Conservation (phyloP, 257 asterid species). For the Nicotiana tabacum region DNA sequence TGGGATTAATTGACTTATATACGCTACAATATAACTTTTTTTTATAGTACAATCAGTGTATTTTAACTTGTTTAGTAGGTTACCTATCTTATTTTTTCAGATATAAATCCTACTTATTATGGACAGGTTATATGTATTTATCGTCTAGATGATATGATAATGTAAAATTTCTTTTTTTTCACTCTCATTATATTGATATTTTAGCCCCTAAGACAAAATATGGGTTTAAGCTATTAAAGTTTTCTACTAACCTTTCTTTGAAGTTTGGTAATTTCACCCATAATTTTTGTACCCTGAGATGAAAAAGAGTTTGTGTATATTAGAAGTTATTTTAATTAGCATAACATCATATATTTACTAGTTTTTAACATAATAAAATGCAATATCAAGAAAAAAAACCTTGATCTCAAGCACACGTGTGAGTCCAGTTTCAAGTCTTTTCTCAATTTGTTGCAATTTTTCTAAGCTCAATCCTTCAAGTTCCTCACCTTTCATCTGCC, state of each 20-base stretch:
- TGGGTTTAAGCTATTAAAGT: too few species aligned
- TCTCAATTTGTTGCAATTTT: constrained; percentile 36
- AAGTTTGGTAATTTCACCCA: constrained; percentile 29
- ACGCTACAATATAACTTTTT: too few species aligned
- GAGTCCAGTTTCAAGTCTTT: constrained; percentile 28
- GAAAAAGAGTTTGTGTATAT: background rate
- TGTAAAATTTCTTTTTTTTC: too few species aligned
- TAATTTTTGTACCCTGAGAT: constrained; percentile 25
- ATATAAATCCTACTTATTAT: too few species aligned
- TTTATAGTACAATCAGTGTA: too few species aligned
- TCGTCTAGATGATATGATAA: too few species aligned
- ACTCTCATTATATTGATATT: too few species aligned
- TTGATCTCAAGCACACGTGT: constrained; percentile 31
- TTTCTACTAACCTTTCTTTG: constrained; percentile 27
- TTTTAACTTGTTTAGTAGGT: too few species aligned
- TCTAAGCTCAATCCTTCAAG: constrained; percentile 34
- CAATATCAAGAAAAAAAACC: constrained; percentile 6
- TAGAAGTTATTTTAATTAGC: background rate
- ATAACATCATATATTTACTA: background rate
- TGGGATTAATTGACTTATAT: too few species aligned
- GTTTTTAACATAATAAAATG: background rate
- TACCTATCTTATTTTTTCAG: too few species aligned
- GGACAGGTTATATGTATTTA: too few species aligned
- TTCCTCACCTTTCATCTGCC: constrained; percentile 40
- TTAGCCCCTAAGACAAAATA: too few species aligned